Base-by-base conservation (phyloP, 768 basidiomycete species). In the Infundibulicybe gibba region DNA sequence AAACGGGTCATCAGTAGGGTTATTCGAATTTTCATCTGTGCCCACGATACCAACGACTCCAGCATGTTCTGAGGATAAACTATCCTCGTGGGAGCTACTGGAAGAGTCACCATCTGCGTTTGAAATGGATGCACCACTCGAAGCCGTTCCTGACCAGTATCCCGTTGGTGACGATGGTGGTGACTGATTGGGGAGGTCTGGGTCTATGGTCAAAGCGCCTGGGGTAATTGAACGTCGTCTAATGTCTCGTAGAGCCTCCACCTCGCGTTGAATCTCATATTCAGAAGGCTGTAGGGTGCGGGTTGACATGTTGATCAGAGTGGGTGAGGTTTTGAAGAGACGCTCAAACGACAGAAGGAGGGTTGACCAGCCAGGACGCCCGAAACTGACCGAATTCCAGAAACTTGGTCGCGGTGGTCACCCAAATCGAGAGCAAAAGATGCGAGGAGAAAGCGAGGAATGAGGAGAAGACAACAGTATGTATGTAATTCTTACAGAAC, bases 181-280 rank as follows among this genome's bases (percentile, higher is more conserved):
- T 2, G 83, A 73, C 52, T 81, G 75, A 57, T 80, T 83, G 35
- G 94, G 94, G 41, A 95, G 80, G 79, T 97, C 94, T 55, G 93
- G 93, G 67, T 97, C 94, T 45, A 94, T 76, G 49, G 87, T 75
- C 58, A 93, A 80, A 17, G 86, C 84, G 33, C 90, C 90, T 50
- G 90, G 92, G 0, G 85, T 79, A 13, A 83, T 82, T 2, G 93
- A 97, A 55, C 92, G 84, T 45, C 94, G 78, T 49, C 79, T 78
- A 55, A 97, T 81, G 68, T 91, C 90, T 54, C 86, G 80, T 34
- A 93, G 74, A 37, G 87, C 85, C 62, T 93, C 87, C 35, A 90
- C 86, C 71, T 93, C 90, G 54, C 89, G 83, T 61, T 84, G 83
- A 52, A 92, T 91, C 68, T 92, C 90, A 63, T 85, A 81, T 57